Evolutionary conservation across 1,284 basidiomycete species (phyloP).

Genomic region (Irpex sp.): DNA sequence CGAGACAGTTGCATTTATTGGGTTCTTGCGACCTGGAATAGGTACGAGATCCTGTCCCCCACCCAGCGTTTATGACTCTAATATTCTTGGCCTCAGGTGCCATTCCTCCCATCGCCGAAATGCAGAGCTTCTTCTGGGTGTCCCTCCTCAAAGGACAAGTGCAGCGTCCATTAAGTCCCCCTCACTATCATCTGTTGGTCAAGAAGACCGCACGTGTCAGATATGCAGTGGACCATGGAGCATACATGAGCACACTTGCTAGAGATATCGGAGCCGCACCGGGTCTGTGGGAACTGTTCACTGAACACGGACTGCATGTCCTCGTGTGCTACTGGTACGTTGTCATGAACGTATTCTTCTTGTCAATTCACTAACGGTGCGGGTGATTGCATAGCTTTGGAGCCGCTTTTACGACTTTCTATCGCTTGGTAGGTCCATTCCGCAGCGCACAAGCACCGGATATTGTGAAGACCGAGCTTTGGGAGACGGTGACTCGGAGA

Average conservation of each 20-base stretch:
- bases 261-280: slow-evolving; percentile 58
- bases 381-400: slow-evolving; percentile 39
- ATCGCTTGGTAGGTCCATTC: slow-evolving; percentile 55
- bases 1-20: slow-evolving; percentile 51
- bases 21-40: slow-evolving; percentile 59
- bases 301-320: slow-evolving; percentile 48
- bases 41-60: slow-evolving; percentile 29
- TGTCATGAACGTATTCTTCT: not conserved
- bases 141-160: slow-evolving; percentile 42
- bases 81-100: slow-evolving; percentile 33
- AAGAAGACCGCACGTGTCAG: slow-evolving; percentile 50
- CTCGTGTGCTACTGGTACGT: slow-evolving; percentile 52
- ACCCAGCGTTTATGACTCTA: not conserved
- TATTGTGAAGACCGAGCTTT: slow-evolving; percentile 54
- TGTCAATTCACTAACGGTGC: not conserved
- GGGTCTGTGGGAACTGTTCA: slow-evolving; percentile 41
- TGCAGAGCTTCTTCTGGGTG: slow-evolving; percentile 61
- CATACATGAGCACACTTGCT: slow-evolving; percentile 56
- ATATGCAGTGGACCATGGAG: slow-evolving; percentile 53
- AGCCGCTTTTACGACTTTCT: slow-evolving; percentile 59
- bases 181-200: slow-evolving; percentile 56
- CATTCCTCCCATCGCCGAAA: slow-evolving; percentile 64
- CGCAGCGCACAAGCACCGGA: slow-evolving; percentile 31
- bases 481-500: slow-evolving; percentile 56
- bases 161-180: slow-evolving; percentile 37